Conservation (phyloP, 2,329 filamentous ascomycete species). For the Nemania diffusa region DNA sequence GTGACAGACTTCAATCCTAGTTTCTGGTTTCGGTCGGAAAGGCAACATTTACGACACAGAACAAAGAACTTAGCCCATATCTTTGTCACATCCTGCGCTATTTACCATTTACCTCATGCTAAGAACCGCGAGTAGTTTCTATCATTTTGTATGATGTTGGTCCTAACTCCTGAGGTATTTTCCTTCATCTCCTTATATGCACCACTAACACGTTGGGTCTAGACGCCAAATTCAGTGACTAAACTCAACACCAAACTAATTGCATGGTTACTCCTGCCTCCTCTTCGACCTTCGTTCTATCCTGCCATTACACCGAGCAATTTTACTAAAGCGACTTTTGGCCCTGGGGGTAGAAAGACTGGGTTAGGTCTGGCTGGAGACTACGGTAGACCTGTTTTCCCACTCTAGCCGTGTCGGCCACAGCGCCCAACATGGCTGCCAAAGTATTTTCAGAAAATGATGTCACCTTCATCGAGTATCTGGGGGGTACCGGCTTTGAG, state of each 20-base stretch:
- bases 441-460: background rate
- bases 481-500: background rate
- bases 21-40: constrained; percentile 30
- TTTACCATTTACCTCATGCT: constrained; percentile 32
- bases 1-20: too few relatives aligned
- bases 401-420: constrained; percentile 1
- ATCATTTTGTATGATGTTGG: constrained; percentile 4
- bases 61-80: constrained; percentile 27
- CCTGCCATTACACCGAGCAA: background rate
- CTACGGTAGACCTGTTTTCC: background rate
- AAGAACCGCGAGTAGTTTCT: background rate
- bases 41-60: background rate
- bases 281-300: background rate
- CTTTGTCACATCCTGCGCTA: constrained; percentile 28
- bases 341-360: background rate
- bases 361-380: background rate
- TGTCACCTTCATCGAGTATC: constrained; percentile 3
- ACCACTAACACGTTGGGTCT: background rate
- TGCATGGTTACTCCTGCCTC: background rate
- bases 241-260: background rate
- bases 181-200: constrained; percentile 8
- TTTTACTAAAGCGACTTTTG: background rate
- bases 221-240: background rate
- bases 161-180: background rate
- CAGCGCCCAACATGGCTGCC: constrained; percentile 25